Conservation (phyloP, 345 rosid species). For the Populus pruinosa region DNA sequence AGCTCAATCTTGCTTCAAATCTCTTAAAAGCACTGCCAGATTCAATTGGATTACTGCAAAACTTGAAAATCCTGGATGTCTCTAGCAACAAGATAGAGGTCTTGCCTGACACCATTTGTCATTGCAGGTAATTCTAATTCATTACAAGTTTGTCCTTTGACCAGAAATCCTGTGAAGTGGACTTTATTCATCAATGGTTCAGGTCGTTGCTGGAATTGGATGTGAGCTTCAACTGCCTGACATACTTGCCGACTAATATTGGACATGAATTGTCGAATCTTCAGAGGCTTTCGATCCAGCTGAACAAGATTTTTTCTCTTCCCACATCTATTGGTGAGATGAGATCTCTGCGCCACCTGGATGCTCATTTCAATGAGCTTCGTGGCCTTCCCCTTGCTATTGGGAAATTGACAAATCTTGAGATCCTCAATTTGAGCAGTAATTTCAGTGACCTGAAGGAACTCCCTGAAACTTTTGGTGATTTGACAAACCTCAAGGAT, state of each 20-base stretch:
- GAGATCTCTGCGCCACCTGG: slow-evolving; percentile 57
- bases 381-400: slow-evolving; percentile 55
- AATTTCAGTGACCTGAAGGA: slow-evolving; percentile 74
- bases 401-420: slow-evolving; percentile 66
- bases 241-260: slow-evolving; percentile 81
- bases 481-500: slow-evolving; percentile 69
- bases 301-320: slow-evolving; percentile 72
- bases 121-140: slow-evolving; percentile 59
- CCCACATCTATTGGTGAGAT: slow-evolving; percentile 75
- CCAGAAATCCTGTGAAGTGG: background rate
- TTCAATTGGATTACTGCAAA: slow-evolving; percentile 68
- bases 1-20: slow-evolving; percentile 74
- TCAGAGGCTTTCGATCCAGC: slow-evolving; percentile 54
- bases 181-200: slow-evolving; percentile 6
- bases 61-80: slow-evolving; percentile 62
- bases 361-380: slow-evolving; percentile 85
- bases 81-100: slow-evolving; percentile 70
- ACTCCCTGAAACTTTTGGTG: slow-evolving; percentile 77
- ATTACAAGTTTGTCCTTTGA: background rate
- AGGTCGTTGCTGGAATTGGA: slow-evolving; percentile 74
- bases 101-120: slow-evolving; percentile 69
- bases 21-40: slow-evolving; percentile 68
- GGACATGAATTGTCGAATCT: slow-evolving; percentile 63
- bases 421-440: slow-evolving; percentile 64
- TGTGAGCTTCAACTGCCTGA: slow-evolving; percentile 69